Conservation (phyloP, 2,329 filamentous ascomycete genomes). For the Diplodia intermedia region DNA sequence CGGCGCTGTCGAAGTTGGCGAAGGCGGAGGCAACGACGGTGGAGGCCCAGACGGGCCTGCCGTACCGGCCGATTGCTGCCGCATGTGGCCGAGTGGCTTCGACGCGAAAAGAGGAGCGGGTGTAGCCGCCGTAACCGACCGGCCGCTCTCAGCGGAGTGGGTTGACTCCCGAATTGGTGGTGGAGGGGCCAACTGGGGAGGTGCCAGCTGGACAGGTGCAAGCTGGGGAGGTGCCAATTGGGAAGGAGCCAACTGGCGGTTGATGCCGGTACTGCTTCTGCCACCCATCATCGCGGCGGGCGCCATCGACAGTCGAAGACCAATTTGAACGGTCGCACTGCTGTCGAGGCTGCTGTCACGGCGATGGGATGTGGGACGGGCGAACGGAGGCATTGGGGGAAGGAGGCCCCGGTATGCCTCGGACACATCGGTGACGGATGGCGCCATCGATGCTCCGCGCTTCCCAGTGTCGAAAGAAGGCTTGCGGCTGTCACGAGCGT, state of each 20-base stretch:
- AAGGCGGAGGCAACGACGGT: conserved; percentile 2
- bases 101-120: conserved; percentile 16
- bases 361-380: conserved; percentile 52
- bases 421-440: conserved; percentile 47
- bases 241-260: conserved; percentile 33
- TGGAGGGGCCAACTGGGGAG: not conserved
- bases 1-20: not conserved
- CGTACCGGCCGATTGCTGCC: not conserved
- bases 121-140: not conserved
- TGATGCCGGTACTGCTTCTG: conserved; percentile 40
- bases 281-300: conserved; percentile 47
- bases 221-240: too few species aligned
- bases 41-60: conserved; percentile 14
- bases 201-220: too few species aligned
- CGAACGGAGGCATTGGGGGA: conserved; percentile 49
- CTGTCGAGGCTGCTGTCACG: conserved; percentile 69
- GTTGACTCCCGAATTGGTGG: conserved; percentile 37
- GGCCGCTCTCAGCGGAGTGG: conserved; percentile 40
- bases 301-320: conserved; percentile 67
- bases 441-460: conserved; percentile 12
- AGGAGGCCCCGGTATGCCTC: conserved; percentile 37
- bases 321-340: conserved; percentile 74
- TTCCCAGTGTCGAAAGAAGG: conserved; percentile 34
- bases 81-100: not conserved
- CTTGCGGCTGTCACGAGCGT: conserved; percentile 23